These are phyloP conservation scores for Diaporthe ampelina DNA, from an alignment of 2,329 filamentous ascomycete genomes.

Conservation along the genomic window DNA sequence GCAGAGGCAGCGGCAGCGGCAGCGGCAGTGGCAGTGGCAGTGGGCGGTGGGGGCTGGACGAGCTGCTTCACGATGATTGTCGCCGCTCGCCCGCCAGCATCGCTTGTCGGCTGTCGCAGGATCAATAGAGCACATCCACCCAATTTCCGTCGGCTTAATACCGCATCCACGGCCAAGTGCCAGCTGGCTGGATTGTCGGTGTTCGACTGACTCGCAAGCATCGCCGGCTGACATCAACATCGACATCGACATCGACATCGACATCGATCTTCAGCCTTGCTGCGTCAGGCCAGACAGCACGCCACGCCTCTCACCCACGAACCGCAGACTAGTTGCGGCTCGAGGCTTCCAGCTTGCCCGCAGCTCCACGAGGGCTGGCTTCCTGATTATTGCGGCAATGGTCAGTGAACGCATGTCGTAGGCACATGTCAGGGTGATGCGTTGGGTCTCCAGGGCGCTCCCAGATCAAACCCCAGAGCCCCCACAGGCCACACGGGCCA, in stretches of 20 bases:
- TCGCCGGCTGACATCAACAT: slow-evolving; percentile 1
- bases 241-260: neutral
- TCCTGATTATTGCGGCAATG: neutral
- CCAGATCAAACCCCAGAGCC: slow-evolving; percentile 31
- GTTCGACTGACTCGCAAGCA: slow-evolving; percentile 15
- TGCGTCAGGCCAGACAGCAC: neutral
- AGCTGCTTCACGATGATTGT: slow-evolving; percentile 15
- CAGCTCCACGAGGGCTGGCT: neutral
- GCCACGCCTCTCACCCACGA: neutral
- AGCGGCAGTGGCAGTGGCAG: neutral
- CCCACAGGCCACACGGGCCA: slow-evolving; percentile 24
- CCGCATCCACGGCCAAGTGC: slow-evolving; percentile 19
- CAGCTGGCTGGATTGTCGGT: slow-evolving; percentile 11
- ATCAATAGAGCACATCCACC: slow-evolving; percentile 20
- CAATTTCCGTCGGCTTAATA: slow-evolving; percentile 35
- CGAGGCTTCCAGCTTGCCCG: neutral
- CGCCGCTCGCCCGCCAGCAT: slow-evolving; percentile 6
- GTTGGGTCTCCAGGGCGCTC: slow-evolving; percentile 3
- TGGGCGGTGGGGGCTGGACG: neutral
- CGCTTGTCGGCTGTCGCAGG: slow-evolving; percentile 23
- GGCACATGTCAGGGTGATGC: neutral
- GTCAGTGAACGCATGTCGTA: neutral
- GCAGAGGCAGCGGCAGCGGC: neutral
- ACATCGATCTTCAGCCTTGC: slow-evolving; percentile 5
- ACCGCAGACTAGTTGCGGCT: neutral